A percentile compares a stretch with the other conserved stretches of the same genome.
These are phyloP conservation scores for Platanus orientalis DNA, from an alignment of 164 flowering plant species.

Conservation along the genomic window DNA sequence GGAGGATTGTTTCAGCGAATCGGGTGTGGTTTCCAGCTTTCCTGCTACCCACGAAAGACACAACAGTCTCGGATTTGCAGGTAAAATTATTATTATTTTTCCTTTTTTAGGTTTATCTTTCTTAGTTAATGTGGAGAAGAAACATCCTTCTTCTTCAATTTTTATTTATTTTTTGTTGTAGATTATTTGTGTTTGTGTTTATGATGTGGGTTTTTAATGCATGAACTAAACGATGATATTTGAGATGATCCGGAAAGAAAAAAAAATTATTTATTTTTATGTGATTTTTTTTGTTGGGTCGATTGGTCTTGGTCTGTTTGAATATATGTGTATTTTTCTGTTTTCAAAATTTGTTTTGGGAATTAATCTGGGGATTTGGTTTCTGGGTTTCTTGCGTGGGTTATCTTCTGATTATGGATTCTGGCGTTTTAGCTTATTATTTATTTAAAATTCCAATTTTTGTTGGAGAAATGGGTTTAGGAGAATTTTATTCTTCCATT, in stretches of 20 bases:
- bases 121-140: not conserved
- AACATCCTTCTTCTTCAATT: not conserved
- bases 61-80: slow-evolving; percentile 47
- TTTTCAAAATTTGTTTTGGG: not conserved
- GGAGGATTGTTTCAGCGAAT: slow-evolving; percentile 36
- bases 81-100: slow-evolving; percentile 16
- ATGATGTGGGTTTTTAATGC: slow-evolving; percentile 12
- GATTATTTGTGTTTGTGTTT: slow-evolving; percentile 2
- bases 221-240: slow-evolving; percentile 3
- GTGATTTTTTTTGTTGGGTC: not conserved
- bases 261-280: not conserved
- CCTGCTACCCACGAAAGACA: slow-evolving; percentile 49
- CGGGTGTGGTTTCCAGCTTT: slow-evolving; percentile 35
- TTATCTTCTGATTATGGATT: not conserved
- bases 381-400: slow-evolving; percentile 8
- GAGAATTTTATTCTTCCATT: not conserved
- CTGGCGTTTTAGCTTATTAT: not conserved
- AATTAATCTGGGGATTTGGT: slow-evolving; percentile 4
- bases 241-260: not conserved
- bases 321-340: not conserved
- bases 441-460: not conserved
- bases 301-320: not conserved
- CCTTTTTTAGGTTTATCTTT: not conserved
- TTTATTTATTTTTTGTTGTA: not conserved
- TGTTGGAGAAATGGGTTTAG: not conserved